These are phyloP conservation scores for Aureobasidium melanogenum DNA, from an alignment of 2,329 filamentous ascomycete genomes.

Conservation along the genomic window DNA sequence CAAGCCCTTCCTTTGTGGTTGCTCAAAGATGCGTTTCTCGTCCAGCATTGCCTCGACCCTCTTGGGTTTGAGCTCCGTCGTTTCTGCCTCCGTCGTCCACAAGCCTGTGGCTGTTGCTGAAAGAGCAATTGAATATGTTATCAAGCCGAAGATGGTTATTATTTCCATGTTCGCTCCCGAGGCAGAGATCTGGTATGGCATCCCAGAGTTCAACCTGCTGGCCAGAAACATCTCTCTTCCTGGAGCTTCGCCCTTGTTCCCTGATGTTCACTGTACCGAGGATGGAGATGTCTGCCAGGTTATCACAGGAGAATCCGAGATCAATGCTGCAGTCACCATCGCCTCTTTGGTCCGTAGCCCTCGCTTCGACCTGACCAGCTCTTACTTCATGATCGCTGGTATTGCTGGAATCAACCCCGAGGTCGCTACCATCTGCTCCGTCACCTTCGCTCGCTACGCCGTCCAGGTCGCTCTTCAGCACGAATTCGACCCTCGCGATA, in stretches of 20 bases:
- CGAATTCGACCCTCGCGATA: constrained; percentile 62
- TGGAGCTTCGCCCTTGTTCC: constrained; percentile 24
- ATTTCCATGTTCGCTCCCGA: constrained; percentile 47
- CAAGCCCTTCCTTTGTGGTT: background rate
- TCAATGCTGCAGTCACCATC: constrained; percentile 60
- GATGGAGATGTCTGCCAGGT: constrained; percentile 58
- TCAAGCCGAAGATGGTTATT: constrained; percentile 54
- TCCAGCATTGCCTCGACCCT: constrained; percentile 3
- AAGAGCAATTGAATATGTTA: constrained; percentile 20
- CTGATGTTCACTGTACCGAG: constrained; percentile 51
- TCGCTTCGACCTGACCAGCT: constrained; percentile 53
- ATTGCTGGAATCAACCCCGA: constrained; percentile 69
- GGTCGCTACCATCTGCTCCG: constrained; percentile 54
- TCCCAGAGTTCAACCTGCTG: constrained; percentile 26
- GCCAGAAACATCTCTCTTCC: constrained; percentile 27
- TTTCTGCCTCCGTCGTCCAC: constrained; percentile 4
- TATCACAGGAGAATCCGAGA: constrained; percentile 54
- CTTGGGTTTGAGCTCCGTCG: constrained; percentile 10
- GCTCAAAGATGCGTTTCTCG: constrained; percentile 7
- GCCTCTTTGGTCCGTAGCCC: constrained; percentile 52
- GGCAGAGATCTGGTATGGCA: constrained; percentile 20
- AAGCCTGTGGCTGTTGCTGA: constrained; percentile 12
- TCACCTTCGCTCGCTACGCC: constrained; percentile 60
- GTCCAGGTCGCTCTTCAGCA: constrained; percentile 70
- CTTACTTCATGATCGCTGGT: constrained; percentile 64